phyloP scores from a whole-genome alignment of 352 stramenopile species.

The Pythium apleroticum region DNA sequence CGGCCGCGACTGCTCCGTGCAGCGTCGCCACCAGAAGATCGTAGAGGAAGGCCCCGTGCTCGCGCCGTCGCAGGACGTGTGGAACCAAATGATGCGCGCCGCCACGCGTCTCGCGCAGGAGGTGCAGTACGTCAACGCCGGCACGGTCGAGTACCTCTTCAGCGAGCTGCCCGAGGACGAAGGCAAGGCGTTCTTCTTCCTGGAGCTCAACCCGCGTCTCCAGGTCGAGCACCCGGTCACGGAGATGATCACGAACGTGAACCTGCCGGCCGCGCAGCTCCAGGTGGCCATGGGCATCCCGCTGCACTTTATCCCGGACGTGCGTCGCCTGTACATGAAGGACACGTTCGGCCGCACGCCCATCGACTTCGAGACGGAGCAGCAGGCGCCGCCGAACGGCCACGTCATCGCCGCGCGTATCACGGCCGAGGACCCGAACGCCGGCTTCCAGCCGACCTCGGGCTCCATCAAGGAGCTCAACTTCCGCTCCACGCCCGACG shows the following conservation, averaged over 20 bases:
- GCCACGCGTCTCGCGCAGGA: conserved; percentile 97
- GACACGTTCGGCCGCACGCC: conserved; percentile 87
- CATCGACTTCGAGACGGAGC: conserved; percentile 96
- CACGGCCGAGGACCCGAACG: conserved; percentile 99
- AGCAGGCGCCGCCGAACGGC: conserved; percentile 78
- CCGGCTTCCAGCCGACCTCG: conserved; percentile 98
- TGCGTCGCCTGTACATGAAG: conserved; percentile 97
- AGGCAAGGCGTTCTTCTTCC: conserved; percentile 98
- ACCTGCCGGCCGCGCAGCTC: conserved; percentile 96
- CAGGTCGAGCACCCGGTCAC: conserved; percentile 99
- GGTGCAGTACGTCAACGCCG: conserved; percentile 98
- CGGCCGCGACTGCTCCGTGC: conserved; percentile 99
- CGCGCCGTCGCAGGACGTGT: conserved; percentile 92
- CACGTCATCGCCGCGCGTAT: conserved; percentile 99
- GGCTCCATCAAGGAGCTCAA: conserved; percentile 99
- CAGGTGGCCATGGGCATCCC: conserved; percentile 99
- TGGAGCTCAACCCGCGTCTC: conserved; percentile 99
- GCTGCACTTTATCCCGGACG: conserved; percentile 97
- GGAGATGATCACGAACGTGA: conserved; percentile 99
- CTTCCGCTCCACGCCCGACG: conserved; percentile 98
- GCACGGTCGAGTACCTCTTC: conserved; percentile 99
- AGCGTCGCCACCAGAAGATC: conserved; percentile 99
- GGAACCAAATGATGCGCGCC: conserved; percentile 97
- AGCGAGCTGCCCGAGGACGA: conserved; percentile 91
- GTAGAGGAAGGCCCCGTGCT: conserved; percentile 98